Percentiles rank a stretch among this genome's conserved stretches.
Conservation (phyloP, 2,329 filamentous ascomycete genomes). For the Zasmidium cellare region DNA sequence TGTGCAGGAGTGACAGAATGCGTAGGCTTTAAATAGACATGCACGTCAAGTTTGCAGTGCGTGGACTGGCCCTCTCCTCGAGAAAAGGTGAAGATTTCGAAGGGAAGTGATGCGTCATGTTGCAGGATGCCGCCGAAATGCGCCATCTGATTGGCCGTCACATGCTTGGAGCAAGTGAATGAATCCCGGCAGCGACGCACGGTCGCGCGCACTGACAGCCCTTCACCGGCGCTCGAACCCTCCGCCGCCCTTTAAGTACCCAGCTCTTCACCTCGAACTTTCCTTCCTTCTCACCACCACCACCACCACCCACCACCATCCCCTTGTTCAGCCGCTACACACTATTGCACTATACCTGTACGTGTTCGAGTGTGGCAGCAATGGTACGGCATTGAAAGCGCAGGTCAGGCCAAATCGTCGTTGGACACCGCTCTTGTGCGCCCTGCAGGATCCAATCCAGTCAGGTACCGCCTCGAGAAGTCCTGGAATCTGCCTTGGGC, state of each 20-base stretch:
- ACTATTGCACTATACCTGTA: background rate
- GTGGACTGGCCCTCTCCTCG: too few species aligned
- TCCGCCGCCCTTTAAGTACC: background rate
- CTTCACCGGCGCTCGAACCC: too few species aligned
- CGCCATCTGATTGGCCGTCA: too few species aligned
- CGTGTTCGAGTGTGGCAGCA: background rate
- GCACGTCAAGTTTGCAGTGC: too few species aligned
- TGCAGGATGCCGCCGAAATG: too few species aligned
- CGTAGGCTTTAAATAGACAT: too few species aligned
- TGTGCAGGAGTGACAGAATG: too few species aligned
- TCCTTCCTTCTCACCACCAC: background rate
- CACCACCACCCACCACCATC: background rate
- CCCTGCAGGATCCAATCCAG: background rate
- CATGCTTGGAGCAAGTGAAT: too few species aligned
- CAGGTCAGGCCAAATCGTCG: background rate
- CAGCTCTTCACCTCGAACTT: background rate
- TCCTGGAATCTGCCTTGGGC: background rate
- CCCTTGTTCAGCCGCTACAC: background rate
- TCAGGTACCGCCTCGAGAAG: background rate
- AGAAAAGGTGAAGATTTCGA: too few species aligned
- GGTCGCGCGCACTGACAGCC: too few species aligned
- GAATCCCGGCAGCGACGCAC: too few species aligned
- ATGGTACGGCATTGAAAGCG: background rate
- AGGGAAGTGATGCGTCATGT: too few species aligned
- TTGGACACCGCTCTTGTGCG: background rate